Evolutionary conservation across 169 alveolate genomes (phyloP), one percentile per base, ranked within the genome.

Genomic region (Cryptosporidium tyzzeri): DNA sequence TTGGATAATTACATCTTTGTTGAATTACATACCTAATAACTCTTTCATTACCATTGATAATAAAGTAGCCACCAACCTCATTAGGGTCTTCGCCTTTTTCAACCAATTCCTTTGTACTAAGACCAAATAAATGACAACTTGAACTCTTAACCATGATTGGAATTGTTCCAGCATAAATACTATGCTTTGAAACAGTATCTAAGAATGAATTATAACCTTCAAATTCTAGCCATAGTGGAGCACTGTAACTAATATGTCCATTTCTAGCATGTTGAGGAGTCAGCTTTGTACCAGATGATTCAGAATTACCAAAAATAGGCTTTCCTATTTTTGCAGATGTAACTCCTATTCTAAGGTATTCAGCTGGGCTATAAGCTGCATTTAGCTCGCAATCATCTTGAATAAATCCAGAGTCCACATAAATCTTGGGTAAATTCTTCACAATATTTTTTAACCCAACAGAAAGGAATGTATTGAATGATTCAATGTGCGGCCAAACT

Each of bases 21-120:
- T 96, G 95, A 41, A 98, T 97, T 23, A 99, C 98, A 96, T 96
- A 97, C 91, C 99, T 96, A 8, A 98, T 94, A 50, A 98, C 94
- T 91, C 97, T 96, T 93, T 98, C 99, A 91, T 96, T 95, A 41
- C 99, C 99, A 86, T 98, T 98, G 69, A 98, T 94, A 59, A 99
- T 97, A 91, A 99, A 99, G 92, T 97, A 98, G 12, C 99, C 99
- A 31, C 99, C 99, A 58, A 97, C 96, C 91, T 98, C 99, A 91
- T 97, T 97, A 70, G 95, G 94, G 91, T 99, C 99, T 91, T 99
- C 99, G 53, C 99, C 98, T 84, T 95, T 95, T 69, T 96, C 89
- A 37, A 96, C 96, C 94, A 98, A 91, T 91, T 97, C 99, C 45
- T 95, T 93, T 29, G 97, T 95, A 55, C 95, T 93, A 93, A 96